Conservation (phyloP, 768 basidiomycete genomes). For the Astraeus odoratus region DNA sequence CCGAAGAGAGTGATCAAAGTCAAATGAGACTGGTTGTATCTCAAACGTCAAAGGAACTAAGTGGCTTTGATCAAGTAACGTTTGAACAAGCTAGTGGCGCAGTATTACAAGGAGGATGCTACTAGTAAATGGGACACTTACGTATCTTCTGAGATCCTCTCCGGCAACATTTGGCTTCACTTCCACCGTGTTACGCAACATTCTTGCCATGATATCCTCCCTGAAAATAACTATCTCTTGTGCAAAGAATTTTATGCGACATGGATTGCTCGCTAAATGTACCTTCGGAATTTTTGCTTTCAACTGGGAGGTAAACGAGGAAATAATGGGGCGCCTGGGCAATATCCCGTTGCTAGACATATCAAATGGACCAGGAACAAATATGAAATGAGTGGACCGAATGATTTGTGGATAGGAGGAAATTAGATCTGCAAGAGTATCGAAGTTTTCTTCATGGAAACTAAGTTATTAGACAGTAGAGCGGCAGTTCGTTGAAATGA, state of each 20-base stretch:
- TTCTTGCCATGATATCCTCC: slow-evolving; percentile 88
- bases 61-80: slow-evolving; percentile 92
- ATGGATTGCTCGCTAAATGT: slow-evolving; percentile 85
- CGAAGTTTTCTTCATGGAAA: slow-evolving; percentile 70
- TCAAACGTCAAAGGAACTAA: slow-evolving; percentile 80
- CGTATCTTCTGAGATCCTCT: slow-evolving; percentile 83
- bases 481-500: not conserved
- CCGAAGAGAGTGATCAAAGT: slow-evolving; percentile 87
- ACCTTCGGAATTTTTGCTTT: slow-evolving; percentile 69
- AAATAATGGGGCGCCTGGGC: slow-evolving; percentile 76
- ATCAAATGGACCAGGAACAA: slow-evolving; percentile 93
- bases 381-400: slow-evolving; percentile 79
- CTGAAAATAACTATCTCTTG: slow-evolving; percentile 94
- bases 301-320: slow-evolving; percentile 64
- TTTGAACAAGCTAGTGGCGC: slow-evolving; percentile 78
- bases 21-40: slow-evolving; percentile 82
- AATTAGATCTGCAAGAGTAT: slow-evolving; percentile 79
- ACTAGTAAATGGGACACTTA: slow-evolving; percentile 33
- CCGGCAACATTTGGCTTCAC: slow-evolving; percentile 76
- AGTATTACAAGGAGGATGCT: slow-evolving; percentile 1
- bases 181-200: slow-evolving; percentile 87
- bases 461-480: not conserved
- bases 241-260: slow-evolving; percentile 89
- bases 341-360: slow-evolving; percentile 73
- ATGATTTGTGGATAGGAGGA: slow-evolving; percentile 72